Evolutionary conservation across 2,329 filamentous ascomycete species (phyloP).

Genomic region (Epichloe sibirici): DNA sequence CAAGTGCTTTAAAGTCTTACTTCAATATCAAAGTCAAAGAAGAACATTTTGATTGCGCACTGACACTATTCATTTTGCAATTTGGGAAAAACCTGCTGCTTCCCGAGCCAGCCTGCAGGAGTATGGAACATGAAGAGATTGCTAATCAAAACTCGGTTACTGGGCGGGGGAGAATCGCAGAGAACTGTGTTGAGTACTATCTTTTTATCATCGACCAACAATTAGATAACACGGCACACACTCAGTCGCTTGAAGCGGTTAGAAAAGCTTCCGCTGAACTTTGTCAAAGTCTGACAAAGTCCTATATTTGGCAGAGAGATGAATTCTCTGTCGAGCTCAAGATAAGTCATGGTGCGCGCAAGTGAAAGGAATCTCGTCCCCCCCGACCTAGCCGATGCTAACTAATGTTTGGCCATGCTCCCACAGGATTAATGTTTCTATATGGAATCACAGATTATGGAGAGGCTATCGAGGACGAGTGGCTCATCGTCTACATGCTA

Average conservation of each 20-base stretch:
- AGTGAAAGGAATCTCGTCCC: neutral
- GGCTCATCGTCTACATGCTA: slow-evolving; percentile 86
- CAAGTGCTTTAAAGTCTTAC: no score
- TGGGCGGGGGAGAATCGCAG: slow-evolving; percentile 39
- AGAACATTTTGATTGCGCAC: neutral
- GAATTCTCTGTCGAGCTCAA: slow-evolving; percentile 58
- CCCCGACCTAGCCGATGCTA: neutral
- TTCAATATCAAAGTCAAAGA: neutral
- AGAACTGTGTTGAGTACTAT: slow-evolving; percentile 79
- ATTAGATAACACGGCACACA: slow-evolving; percentile 41
- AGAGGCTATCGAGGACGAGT: slow-evolving; percentile 93
- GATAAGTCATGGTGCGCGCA: slow-evolving; percentile 40
- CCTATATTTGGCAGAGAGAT: slow-evolving; percentile 94
- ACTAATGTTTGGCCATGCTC: neutral
- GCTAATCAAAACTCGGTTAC: neutral
- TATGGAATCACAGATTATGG: slow-evolving; percentile 75
- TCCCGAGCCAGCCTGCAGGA: neutral
- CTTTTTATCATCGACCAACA: slow-evolving; percentile 56
- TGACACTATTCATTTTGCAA: neutral
- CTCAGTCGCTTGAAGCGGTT: slow-evolving; percentile 56
- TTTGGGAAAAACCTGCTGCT: neutral
- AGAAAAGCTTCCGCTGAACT: slow-evolving; percentile 56
- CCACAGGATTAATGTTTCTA: slow-evolving; percentile 40
- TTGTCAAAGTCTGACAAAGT: slow-evolving; percentile 52
- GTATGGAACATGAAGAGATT: neutral